Evolutionary conservation across 352 stramenopile genomes (phyloP).

Genomic region (Aphanomyces astaci): DNA sequence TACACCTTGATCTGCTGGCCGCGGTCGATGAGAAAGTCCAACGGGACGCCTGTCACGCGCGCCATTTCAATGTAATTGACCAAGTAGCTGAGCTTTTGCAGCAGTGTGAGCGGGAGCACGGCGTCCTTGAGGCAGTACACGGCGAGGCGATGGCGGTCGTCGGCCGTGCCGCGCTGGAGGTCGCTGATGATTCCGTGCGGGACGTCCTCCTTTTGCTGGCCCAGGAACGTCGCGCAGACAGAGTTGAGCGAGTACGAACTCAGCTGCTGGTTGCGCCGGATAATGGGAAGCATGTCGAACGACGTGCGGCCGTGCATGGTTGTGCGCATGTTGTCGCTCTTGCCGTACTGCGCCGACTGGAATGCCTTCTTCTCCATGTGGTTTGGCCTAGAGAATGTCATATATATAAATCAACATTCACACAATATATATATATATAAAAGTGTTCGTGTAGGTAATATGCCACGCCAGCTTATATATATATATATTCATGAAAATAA

Average conservation of each 20-base stretch:
- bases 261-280: constrained; percentile 99
- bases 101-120: constrained; percentile 92
- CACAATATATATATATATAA: too few relatives aligned
- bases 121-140: constrained; percentile 99
- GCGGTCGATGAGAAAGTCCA: constrained; percentile 96
- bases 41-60: constrained; percentile 96
- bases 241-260: constrained; percentile 99
- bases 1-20: constrained; percentile 99
- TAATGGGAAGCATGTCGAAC: constrained; percentile 99
- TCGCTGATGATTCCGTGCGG: constrained; percentile 98
- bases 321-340: constrained; percentile 97
- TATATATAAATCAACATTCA: too few relatives aligned
- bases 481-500: too few relatives aligned
- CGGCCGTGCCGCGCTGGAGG: constrained; percentile 91
- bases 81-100: constrained; percentile 98
- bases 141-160: constrained; percentile 95
- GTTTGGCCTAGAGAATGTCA: constrained; percentile 31
- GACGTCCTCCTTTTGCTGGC: constrained; percentile 99
- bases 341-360: constrained; percentile 95
- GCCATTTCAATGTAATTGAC: constrained; percentile 99
- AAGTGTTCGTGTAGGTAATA: too few relatives aligned
- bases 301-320: constrained; percentile 96
- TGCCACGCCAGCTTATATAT: too few relatives aligned
- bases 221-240: constrained; percentile 96
- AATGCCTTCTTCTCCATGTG: constrained; percentile 98